Percentiles rank a stretch among this genome's conserved stretches.
Conservation (phyloP, 345 rosid genomes). For the Salix udensis region DNA sequence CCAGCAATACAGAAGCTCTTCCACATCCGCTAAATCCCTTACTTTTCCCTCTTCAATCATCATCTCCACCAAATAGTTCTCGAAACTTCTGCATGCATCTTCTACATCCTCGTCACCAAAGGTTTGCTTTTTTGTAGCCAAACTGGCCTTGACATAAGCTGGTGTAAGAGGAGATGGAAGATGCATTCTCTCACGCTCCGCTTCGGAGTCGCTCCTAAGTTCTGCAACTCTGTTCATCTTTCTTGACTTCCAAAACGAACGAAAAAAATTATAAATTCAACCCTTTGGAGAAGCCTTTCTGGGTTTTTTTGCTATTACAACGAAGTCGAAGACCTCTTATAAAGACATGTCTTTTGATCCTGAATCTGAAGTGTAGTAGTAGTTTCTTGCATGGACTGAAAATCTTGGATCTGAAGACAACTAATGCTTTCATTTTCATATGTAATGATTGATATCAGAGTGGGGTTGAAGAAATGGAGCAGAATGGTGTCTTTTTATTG, state of each 20-base stretch:
- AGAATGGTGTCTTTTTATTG: conserved; percentile 17
- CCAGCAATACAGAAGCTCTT: conserved; percentile 84
- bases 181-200: conserved; percentile 25
- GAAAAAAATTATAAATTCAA: conserved; percentile 18
- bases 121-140: conserved; percentile 16
- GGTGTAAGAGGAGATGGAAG: conserved; percentile 56
- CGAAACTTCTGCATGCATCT: conserved; percentile 81
- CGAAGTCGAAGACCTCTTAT: conserved; percentile 36
- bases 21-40: conserved; percentile 69
- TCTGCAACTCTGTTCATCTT: conserved; percentile 36
- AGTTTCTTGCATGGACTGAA: conserved; percentile 46
- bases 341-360: conserved; percentile 45
- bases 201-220: conserved; percentile 29
- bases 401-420: conserved; percentile 60
- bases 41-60: conserved; percentile 74
- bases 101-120: conserved; percentile 41
- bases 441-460: conserved; percentile 15
- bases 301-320: conserved; percentile 16
- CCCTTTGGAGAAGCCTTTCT: conserved; percentile 18
- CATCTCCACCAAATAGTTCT: conserved; percentile 79
- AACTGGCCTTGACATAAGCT: conserved; percentile 22
- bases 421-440: conserved; percentile 51
- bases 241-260: conserved; percentile 15
- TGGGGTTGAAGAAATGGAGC: conserved; percentile 22
- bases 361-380: conserved; percentile 39